Evolutionary conservation across 805 yeast species (phyloP), one percentile per base, ranked within the genome.

Genomic region (Yarrowia sp.): DNA sequence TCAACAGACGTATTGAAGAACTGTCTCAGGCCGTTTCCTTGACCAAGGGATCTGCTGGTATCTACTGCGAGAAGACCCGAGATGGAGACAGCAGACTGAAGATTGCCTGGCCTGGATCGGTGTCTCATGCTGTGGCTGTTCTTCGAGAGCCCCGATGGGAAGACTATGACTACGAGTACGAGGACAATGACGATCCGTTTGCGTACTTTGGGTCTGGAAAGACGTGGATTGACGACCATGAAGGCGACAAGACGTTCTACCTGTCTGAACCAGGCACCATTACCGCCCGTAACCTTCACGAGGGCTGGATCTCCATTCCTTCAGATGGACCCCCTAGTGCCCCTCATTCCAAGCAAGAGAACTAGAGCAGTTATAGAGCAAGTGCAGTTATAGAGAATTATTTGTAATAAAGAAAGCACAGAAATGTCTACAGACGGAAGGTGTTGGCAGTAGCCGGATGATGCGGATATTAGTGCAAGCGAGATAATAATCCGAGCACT

Each of bases 141-240:
- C 56, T 64, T n/a, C 45, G 64, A n/a, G 42, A 52, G n/a, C 52
- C 67, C 16, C 69, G 72, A 38, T 59, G 71, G 45, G 72, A 71
- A 41, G 72, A 71, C 48, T 71, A 58, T 43, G 70, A 70, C 8
- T 42, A 61, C 41, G 69, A 42, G 36, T 70, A 70, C 43, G 64
- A 56, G 38, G 52, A 70, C 45, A 56, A 71, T 2, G 58, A 63
- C 11, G 63, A 71, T 53, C 64, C 69, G 26, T 71, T 56, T 64
- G 53, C 50, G 16, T 71, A 46, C 53, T 70, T 70, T 35, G 72
- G 72, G 9, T 69, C 53, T 41, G 72, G 72, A 16, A 38, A 71
- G 52, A 70, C 72, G 2, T 59, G 66, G 66, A 59, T 59, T 14
- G 66, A 59, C 14, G 66, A 59, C 32, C 52, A 59, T 9, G 66